Percentiles rank a stretch among this genome's conserved stretches.
These are phyloP conservation scores for Aurifilum marmelostoma DNA, from an alignment of 2,329 filamentous ascomycete species.

Conservation along the genomic window DNA sequence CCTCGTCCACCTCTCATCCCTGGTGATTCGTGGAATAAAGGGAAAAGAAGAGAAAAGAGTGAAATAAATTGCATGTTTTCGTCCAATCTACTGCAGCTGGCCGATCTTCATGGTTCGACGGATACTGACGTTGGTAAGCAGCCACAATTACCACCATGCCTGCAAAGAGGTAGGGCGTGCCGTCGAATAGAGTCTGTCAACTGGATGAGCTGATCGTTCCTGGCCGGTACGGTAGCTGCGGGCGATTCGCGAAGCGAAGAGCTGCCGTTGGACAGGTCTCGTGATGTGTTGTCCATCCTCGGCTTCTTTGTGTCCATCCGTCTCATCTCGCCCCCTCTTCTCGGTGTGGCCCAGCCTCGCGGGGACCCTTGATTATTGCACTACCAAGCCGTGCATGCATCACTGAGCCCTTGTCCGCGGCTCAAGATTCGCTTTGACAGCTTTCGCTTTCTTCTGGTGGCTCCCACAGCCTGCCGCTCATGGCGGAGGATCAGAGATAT, in stretches of 20 bases:
- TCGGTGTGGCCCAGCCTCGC: background rate
- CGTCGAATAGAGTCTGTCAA: background rate
- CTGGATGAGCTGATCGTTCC: background rate
- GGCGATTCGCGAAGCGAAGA: background rate
- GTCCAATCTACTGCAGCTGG: background rate
- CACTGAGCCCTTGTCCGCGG: background rate
- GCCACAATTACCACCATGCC: slow-evolving; percentile 1
- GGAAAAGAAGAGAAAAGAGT: background rate
- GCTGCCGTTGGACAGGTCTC: slow-evolving; percentile 9
- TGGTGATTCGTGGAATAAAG: background rate
- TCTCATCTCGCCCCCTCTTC: slow-evolving; percentile 1
- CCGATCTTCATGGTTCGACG: background rate
- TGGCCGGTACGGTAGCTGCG: background rate
- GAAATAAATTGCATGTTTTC: background rate
- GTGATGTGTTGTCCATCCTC: background rate
- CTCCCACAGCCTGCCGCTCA: background rate
- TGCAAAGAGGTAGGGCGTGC: background rate
- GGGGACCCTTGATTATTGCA: background rate
- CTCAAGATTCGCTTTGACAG: background rate
- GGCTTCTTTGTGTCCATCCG: background rate
- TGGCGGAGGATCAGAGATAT: background rate
- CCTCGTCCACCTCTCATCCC: background rate
- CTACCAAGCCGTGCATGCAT: background rate
- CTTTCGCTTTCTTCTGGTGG: background rate
- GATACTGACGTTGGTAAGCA: slow-evolving; percentile 1